Conservation (phyloP, 768 basidiomycete genomes). For the Leccinum fibrillosum region DNA sequence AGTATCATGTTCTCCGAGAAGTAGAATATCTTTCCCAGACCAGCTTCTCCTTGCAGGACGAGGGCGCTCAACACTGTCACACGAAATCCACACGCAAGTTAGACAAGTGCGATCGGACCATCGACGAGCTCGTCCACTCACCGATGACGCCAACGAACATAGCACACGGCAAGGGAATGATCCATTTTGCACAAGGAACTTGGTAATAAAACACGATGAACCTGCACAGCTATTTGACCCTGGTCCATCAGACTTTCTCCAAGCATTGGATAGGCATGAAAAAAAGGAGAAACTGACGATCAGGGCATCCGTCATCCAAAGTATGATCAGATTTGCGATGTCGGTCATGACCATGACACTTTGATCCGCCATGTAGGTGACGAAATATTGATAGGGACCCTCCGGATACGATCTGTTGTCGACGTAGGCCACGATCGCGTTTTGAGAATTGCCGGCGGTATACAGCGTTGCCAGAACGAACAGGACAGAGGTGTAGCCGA, state of each 20-base stretch:
- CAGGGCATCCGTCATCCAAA: constrained; percentile 30
- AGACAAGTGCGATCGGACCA: neutral
- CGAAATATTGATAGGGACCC: constrained; percentile 25
- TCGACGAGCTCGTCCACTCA: constrained; percentile 3
- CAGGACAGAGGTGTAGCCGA: constrained; percentile 24
- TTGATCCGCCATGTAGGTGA: constrained; percentile 25
- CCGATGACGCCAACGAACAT: constrained; percentile 25
- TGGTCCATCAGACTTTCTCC: neutral
- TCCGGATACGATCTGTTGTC: constrained; percentile 27
- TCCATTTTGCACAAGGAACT: constrained; percentile 20
- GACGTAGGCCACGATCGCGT: constrained; percentile 28
- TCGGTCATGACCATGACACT: constrained; percentile 23
- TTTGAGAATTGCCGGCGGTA: constrained; percentile 27
- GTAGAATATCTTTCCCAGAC: constrained; percentile 16
- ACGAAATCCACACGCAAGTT: neutral
- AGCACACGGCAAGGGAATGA: constrained; percentile 23
- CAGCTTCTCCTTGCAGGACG: constrained; percentile 17
- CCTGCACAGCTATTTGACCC: constrained; percentile 15
- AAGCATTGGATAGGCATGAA: neutral
- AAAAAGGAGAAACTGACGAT: constrained; percentile 18
- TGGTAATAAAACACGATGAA: constrained; percentile 25
- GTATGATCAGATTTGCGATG: constrained; percentile 20
- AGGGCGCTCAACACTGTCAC: constrained; percentile 19
- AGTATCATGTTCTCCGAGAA: constrained; percentile 22
- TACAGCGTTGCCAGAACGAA: constrained; percentile 29